Conservation (phyloP, 2,329 filamentous ascomycete species). For the Aspergillus carbonarius region DNA sequence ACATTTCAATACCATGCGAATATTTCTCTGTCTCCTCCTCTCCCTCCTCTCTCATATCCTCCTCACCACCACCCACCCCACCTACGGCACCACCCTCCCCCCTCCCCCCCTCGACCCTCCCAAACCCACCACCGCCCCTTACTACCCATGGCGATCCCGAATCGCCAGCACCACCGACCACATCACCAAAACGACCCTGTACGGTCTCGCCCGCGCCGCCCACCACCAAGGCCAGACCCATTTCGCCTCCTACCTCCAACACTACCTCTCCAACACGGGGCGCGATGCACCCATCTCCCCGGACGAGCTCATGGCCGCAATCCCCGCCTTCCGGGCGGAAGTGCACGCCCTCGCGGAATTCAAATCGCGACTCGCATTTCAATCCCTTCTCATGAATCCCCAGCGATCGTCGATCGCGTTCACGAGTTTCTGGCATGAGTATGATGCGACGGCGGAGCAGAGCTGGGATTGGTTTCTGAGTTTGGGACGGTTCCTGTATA, state of each 20-base stretch:
- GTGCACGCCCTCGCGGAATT: not conserved
- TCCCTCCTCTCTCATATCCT: not conserved
- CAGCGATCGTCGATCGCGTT: not conserved
- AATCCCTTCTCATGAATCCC: not conserved
- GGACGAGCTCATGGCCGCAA: not conserved
- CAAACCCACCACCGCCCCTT: not conserved
- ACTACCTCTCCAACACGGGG: constrained; percentile 5
- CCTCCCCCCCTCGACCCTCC: not conserved
- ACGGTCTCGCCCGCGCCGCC: not conserved
- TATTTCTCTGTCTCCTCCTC: not conserved
- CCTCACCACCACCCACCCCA: not conserved
- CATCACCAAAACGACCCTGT: not conserved
- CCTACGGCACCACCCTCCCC: not conserved
- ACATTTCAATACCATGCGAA: not conserved
- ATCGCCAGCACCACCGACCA: constrained; percentile 2
- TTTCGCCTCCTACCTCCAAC: not conserved
- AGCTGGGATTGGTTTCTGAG: constrained; percentile 7
- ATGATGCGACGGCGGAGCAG: not conserved
- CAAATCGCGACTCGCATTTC: not conserved
- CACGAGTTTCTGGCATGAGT: constrained; percentile 7
- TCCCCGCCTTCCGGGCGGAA: not conserved
- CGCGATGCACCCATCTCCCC: not conserved
- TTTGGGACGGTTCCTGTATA: not conserved
- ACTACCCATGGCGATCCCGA: not conserved
- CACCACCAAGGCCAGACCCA: not conserved